Evolutionary conservation across 108 stramenopile genomes (phyloP), one percentile per base, ranked within the genome.

Genomic region (Skeletonema potamos): DNA sequence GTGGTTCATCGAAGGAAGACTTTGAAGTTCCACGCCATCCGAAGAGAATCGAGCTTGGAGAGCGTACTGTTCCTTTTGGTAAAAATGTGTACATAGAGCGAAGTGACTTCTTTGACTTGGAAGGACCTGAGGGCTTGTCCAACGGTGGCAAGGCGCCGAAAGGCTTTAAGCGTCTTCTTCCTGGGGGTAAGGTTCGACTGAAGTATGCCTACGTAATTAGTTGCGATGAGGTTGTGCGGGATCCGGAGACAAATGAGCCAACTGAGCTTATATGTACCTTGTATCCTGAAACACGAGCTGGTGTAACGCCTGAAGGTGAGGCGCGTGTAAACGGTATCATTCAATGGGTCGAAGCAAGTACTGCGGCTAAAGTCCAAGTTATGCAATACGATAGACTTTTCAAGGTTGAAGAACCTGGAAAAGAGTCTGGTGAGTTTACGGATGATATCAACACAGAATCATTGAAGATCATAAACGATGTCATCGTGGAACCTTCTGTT

Each of bases 381-480:
- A 88, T 89, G 66, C 89, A 92, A 64, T 97, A 94, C 58, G 96
- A 94, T 85, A 83, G 93, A 7, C 63, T 97, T 51, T 97, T 97
- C 68, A 66, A 79, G 30, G 72, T 79, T 6, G 93, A 92, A 69
- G 93, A 95, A 68, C 93, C 93, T 0, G 92, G 91, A 12, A 89
- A 86, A 51, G 89, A 86, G 59, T 91, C 81, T 61, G 92, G 83
- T 9, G 86, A 95, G 68, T 92, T 90, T 58, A 57, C 88, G 2
- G 70, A 84, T 34, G 96, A 97, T 63, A 68, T 97, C 64, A 95
- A 95, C 65, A 85, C 86, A 8, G 68, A 92, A 24, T 93, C 92
- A 0, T 73, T 94, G 28, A 76, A 85, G 41, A 76, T 91, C n/a
- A 20, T 95, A 10, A 54, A 84, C 12, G 44, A 76, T 69, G 91